Evolutionary conservation across 2,329 filamentous ascomycete species (phyloP).

Genomic region (Juglanconis sp.): DNA sequence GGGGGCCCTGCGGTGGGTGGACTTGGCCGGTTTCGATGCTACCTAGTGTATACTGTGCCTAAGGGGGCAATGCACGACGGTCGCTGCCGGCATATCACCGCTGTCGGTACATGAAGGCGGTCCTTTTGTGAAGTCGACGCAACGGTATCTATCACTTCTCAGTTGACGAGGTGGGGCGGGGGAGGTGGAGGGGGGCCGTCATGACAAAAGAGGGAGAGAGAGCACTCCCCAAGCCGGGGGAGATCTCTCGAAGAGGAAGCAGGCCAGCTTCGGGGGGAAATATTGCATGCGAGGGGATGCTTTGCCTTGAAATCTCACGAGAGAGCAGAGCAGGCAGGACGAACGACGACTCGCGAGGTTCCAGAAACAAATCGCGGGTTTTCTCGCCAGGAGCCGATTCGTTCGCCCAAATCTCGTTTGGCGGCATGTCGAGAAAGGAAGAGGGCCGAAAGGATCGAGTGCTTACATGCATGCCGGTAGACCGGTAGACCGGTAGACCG

Average conservation of each 20-base stretch:
- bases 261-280: conserved; percentile 16
- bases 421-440: too few relatives aligned
- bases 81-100: background rate
- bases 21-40: background rate
- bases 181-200: background rate
- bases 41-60: background rate
- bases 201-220: background rate
- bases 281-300: conserved; percentile 11
- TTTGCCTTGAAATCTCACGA: conserved; percentile 1
- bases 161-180: background rate
- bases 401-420: background rate
- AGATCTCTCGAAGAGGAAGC: conserved; percentile 13
- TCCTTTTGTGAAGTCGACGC: background rate
- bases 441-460: too few relatives aligned
- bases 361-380: conserved; percentile 1
- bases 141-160: background rate
- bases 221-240: conserved; percentile 1
- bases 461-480: too few relatives aligned
- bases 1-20: background rate
- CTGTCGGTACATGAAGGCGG: background rate
- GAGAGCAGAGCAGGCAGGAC: background rate
- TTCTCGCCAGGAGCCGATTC: background rate
- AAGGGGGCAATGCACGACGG: background rate
- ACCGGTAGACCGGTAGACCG: too few relatives aligned
- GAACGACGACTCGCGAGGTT: background rate